Evolutionary conservation across 495 filamentous ascomycete species (phyloP).

Genomic region (Chaetomidium leptoderma): DNA sequence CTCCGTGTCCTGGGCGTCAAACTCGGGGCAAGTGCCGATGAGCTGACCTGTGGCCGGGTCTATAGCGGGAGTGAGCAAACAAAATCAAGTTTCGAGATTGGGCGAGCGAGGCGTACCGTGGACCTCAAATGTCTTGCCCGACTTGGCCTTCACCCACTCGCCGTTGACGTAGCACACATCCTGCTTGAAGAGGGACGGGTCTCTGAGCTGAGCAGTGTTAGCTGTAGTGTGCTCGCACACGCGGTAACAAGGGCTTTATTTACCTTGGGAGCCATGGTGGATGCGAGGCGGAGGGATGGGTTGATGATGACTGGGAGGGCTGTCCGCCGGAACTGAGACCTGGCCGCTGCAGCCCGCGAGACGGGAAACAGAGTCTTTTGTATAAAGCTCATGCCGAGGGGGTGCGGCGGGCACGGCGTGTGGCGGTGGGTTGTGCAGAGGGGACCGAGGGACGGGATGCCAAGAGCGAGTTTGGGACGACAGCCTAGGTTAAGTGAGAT

Average conservation of each 20-base stretch:
- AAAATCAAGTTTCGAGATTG: neutral
- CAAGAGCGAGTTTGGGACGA: slow-evolving; percentile 1
- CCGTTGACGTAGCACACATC: slow-evolving; percentile 81
- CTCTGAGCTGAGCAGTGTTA: slow-evolving; percentile 60
- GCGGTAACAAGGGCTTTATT: neutral
- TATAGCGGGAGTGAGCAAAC: slow-evolving; percentile 28
- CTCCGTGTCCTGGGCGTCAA: slow-evolving; percentile 67
- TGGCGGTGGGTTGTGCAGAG: too few relatives aligned
- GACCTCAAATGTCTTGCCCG: slow-evolving; percentile 77
- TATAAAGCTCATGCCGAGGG: slow-evolving; percentile 15
- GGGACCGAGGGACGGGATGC: too few relatives aligned
- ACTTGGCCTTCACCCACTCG: slow-evolving; percentile 71
- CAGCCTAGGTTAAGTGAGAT: neutral
- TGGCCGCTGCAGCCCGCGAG: slow-evolving; percentile 25
- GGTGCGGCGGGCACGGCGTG: too few relatives aligned
- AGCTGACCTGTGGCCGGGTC: slow-evolving; percentile 76
- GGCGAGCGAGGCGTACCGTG: slow-evolving; percentile 46
- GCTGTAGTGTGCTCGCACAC: neutral
- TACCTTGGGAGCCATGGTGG: slow-evolving; percentile 46
- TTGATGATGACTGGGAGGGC: slow-evolving; percentile 28
- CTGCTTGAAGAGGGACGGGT: slow-evolving; percentile 72
- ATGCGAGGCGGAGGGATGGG: slow-evolving; percentile 35
- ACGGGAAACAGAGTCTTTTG: slow-evolving; percentile 35
- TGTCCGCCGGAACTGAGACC: slow-evolving; percentile 37
- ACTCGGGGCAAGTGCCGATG: slow-evolving; percentile 82